Base-by-base conservation (phyloP, 2,329 filamentous ascomycete species). In the Pseudocercospora eumusae region DNA sequence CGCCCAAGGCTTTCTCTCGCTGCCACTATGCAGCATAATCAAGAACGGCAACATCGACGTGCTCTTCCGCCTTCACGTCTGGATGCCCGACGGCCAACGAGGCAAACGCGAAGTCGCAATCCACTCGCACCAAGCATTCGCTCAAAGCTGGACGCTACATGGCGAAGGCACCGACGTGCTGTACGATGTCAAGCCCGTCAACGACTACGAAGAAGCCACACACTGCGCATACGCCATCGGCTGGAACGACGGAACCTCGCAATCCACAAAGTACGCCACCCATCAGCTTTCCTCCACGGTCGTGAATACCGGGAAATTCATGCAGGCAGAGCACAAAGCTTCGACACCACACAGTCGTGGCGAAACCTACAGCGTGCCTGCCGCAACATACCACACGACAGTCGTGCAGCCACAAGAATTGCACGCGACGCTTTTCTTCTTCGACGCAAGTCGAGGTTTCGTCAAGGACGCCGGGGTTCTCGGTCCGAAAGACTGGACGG, bases 391-490 rank as follows among this genome's bases (percentile, higher is more conserved):
- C 49, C 76, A 78, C 62, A 64, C 56, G 0, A 66, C 70, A 7
- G 67, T 68, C 1, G 74, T 78, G 1, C 58, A 64, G 2, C 69
- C 73, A 0, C 64, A 74, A 7, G 55, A 45, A 1, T 55, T 77
- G 0, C 74, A 77, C 47, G 75, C 77, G 1, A 76, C 75, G 0
- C 40, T 78, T 3, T 75, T 75, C 67, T 71, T 74, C 52, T 78
- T 78, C 55, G 76, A 78, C 59, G 69, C 74, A 0, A 52, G 44
- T 10, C 71, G 72, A 1, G 76, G 75, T 7, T 76, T 73, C 54
- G 59, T 66, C 3, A 57, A 68, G 44, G 69, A 74, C 55, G 74
- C 74, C 0, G 64, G 64, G 3, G 73, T 76, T 0, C 66, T 78
- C 3, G 74, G 75, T 0, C 75, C 75, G 7, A 67, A 59, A 33